Evolutionary conservation across 192 early-diverging fungal species (phyloP).

Genomic region (Coemansia sp.): DNA sequence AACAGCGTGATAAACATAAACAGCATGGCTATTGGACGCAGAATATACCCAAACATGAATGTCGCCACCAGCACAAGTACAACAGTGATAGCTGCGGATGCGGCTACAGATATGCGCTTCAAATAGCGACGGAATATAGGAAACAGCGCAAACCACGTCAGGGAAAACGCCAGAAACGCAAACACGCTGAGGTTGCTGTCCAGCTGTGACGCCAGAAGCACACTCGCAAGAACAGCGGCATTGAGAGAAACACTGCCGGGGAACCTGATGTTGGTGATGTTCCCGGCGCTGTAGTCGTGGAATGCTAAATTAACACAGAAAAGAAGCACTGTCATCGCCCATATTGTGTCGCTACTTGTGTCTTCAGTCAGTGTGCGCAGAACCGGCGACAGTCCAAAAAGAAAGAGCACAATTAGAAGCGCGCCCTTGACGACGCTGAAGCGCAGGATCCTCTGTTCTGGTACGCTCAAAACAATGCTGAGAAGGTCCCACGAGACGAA

Average conservation of each 20-base stretch:
- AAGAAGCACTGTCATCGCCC: slow-evolving; percentile 81
- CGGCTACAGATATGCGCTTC: slow-evolving; percentile 58
- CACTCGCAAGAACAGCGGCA: slow-evolving; percentile 91
- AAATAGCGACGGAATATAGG: slow-evolving; percentile 85
- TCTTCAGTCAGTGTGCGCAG: slow-evolving; percentile 87
- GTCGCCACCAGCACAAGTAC: slow-evolving; percentile 64
- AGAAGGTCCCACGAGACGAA: slow-evolving; percentile 71
- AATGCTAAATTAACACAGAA: slow-evolving; percentile 87
- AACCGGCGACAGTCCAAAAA: slow-evolving; percentile 86
- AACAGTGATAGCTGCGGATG: slow-evolving; percentile 60
- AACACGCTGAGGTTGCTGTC: slow-evolving; percentile 83
- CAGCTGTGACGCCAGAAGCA: slow-evolving; percentile 85
- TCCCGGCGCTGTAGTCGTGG: slow-evolving; percentile 75
- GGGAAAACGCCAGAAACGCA: slow-evolving; percentile 81
- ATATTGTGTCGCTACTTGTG: slow-evolving; percentile 90
- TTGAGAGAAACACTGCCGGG: slow-evolving; percentile 97
- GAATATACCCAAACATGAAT: slow-evolving; percentile 67
- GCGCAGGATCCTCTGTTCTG: slow-evolving; percentile 45
- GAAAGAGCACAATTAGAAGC: slow-evolving; percentile 69
- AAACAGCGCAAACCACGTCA: slow-evolving; percentile 93
- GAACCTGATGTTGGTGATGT: slow-evolving; percentile 60
- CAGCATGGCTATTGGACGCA: slow-evolving; percentile 66
- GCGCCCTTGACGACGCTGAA: slow-evolving; percentile 60
- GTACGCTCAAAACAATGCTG: slow-evolving; percentile 26
- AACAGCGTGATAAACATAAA: slow-evolving; percentile 72